These are phyloP conservation scores for Quercus bicolor DNA, from an alignment of 306 rosid species.

Conservation along the genomic window DNA sequence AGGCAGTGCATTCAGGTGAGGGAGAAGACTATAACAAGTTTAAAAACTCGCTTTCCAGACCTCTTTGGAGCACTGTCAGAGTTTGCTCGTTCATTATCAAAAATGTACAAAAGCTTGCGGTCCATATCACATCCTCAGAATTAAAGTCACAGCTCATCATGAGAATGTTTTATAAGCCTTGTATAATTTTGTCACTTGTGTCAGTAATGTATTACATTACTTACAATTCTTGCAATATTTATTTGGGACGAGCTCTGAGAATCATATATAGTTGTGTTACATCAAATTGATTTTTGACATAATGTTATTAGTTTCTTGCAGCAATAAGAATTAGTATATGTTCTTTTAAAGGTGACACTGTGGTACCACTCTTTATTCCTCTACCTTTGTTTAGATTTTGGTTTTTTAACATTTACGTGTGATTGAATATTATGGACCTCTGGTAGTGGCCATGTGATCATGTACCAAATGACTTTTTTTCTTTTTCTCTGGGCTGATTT, in stretches of 20 bases:
- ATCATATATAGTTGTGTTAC: slow-evolving; percentile 16
- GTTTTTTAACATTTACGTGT: neutral
- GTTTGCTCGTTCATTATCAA: slow-evolving; percentile 55
- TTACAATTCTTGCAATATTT: slow-evolving; percentile 25
- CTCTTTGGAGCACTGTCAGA: slow-evolving; percentile 67
- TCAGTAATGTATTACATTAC: neutral
- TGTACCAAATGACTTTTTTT: too few species aligned
- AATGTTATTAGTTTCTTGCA: neutral
- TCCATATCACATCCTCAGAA: slow-evolving; percentile 38
- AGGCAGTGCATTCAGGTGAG: slow-evolving; percentile 69
- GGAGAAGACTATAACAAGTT: slow-evolving; percentile 68
- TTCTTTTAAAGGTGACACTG: neutral
- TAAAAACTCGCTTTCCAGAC: slow-evolving; percentile 69
- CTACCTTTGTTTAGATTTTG: neutral
- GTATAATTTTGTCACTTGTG: neutral
- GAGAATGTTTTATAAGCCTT: slow-evolving; percentile 15
- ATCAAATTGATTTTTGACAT: neutral
- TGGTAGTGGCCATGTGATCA: too few species aligned
- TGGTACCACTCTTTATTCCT: neutral
- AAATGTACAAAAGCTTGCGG: slow-evolving; percentile 59
- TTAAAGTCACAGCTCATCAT: slow-evolving; percentile 34
- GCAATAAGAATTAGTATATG: neutral
- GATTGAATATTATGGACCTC: neutral
- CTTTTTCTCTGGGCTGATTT: too few species aligned
- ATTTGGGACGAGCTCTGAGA: slow-evolving; percentile 24